A percentile compares a stretch with the other conserved stretches of the same genome.
phyloP scores from a whole-genome alignment of 768 basidiomycete species.

The Hydnum rufescens region DNA sequence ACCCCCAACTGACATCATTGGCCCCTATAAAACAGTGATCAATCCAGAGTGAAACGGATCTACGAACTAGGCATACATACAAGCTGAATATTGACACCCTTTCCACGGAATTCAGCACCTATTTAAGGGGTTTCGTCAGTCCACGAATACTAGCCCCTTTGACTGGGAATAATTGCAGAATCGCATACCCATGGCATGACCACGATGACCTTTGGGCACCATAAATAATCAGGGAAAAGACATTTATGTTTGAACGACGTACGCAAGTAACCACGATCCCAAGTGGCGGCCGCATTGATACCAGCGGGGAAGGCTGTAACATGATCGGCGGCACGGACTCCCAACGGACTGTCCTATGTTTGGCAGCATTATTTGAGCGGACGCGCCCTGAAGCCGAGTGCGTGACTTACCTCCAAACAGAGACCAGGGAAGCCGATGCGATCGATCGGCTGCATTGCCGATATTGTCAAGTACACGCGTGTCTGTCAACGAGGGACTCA shows the following conservation, averaged over 20 bases:
- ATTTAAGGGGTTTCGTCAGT: constrained; percentile 26
- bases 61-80: too few relatives aligned
- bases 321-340: constrained; percentile 54
- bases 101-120: constrained; percentile 66
- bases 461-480: too few relatives aligned
- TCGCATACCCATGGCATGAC: constrained; percentile 56
- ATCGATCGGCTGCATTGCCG: constrained; percentile 6
- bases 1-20: not conserved
- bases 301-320: constrained; percentile 70
- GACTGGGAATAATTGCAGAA: constrained; percentile 11
- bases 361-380: too few relatives aligned
- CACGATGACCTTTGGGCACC: constrained; percentile 31
- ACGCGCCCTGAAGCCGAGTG: too few relatives aligned
- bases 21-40: constrained; percentile 12
- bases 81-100: constrained; percentile 68
- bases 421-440: constrained; percentile 8
- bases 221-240: not conserved
- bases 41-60: not conserved
- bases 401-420: too few relatives aligned
- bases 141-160: constrained; percentile 34
- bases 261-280: constrained; percentile 21
- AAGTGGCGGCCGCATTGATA: constrained; percentile 59
- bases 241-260: not conserved
- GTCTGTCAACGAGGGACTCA: too few relatives aligned
- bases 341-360: constrained; percentile 26